A percentile compares a stretch with the other conserved stretches of the same genome.
Conservation (phyloP, 176 grass and related monocot genomes). For the Olyra latifolia region DNA sequence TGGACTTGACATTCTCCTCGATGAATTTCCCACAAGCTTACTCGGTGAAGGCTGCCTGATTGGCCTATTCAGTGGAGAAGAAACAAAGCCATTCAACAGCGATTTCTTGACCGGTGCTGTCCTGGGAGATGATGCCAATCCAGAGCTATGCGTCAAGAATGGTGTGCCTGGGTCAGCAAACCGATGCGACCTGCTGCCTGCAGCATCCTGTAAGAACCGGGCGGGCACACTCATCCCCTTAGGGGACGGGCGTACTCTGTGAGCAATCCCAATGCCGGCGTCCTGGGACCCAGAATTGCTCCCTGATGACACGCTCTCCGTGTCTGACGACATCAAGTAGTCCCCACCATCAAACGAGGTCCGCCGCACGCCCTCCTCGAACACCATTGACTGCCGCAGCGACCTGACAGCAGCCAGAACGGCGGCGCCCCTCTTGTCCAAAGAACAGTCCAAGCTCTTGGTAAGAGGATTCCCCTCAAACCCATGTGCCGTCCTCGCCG, state of each 20-base stretch:
- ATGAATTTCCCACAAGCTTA: constrained; percentile 46
- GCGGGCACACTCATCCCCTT: constrained; percentile 65
- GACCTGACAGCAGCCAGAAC: constrained; percentile 65
- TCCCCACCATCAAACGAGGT: constrained; percentile 57
- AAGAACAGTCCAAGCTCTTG: constrained; percentile 83
- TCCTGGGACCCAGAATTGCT: constrained; percentile 76
- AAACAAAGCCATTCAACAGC: constrained; percentile 42
- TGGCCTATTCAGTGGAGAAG: constrained; percentile 52
- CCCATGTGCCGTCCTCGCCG: constrained; percentile 47
- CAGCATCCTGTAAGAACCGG: constrained; percentile 61
- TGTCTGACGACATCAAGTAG: constrained; percentile 70
- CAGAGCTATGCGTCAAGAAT: constrained; percentile 33
- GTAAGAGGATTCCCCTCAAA: constrained; percentile 63
- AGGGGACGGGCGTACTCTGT: constrained; percentile 13
- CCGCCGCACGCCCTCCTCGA: constrained; percentile 43
- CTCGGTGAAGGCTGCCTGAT: constrained; percentile 52
- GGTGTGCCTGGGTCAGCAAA: constrained; percentile 52
- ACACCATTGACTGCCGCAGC: constrained; percentile 71
- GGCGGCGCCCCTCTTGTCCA: constrained; percentile 56
- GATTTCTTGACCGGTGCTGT: constrained; percentile 59
- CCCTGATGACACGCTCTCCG: constrained; percentile 82
- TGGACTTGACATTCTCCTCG: constrained; percentile 64
- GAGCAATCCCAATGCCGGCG: constrained; percentile 34
- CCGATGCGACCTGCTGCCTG: constrained; percentile 42
- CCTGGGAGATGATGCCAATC: constrained; percentile 40